Evolutionary conservation across 1,139 yeast genomes (phyloP), one percentile per base, ranked within the genome.

Genomic region (Suhomyces atakaporum): DNA sequence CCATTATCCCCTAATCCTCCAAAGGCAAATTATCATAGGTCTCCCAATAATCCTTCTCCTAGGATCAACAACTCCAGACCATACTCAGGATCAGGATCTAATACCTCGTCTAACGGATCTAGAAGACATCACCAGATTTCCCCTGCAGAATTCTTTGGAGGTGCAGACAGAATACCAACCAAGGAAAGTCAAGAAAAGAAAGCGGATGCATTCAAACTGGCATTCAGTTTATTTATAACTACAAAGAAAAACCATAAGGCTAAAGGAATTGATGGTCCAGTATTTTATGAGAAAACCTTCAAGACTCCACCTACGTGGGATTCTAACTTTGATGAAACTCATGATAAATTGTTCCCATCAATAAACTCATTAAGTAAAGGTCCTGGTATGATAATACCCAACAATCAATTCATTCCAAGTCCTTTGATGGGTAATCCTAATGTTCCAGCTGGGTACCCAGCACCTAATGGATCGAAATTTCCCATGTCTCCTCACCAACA

Each of bases 261-360:
- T n/a, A 60, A 56, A 9, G 58, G 60, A 9, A 30, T 36, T 4
- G 47, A 44, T 46, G 45, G 52, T 36, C 57, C 57, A 44, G 54
- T 58, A 35, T 51, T 48, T 35, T 61, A 48, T 43, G 92, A 82
- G 47, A 77, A 72, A 47, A 81, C 95, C 1, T 87, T 75, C 58
- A 70, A 73, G 31, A 83, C 94, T 0, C 83, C 88, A 4, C 95
- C 96, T 35, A 83, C 92, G 0, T 87, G 96, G 96, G 69, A 71
- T 19, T 66, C 73, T 15, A 79, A 83, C 3, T 61, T 73, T 16
- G 84, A 79, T 32, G 78, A 72, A 37, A 66, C 80, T 2, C 74
- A 77, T 55, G 71, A 66, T 39, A 59, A 61, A 16, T 55, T 75
- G 35, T 77, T 77, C 60, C 71, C 79, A 20, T 25, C 49, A 25